These are phyloP conservation scores for Cordyceps fumosorosea DNA, from an alignment of 2,329 filamentous ascomycete species.

Conservation along the genomic window DNA sequence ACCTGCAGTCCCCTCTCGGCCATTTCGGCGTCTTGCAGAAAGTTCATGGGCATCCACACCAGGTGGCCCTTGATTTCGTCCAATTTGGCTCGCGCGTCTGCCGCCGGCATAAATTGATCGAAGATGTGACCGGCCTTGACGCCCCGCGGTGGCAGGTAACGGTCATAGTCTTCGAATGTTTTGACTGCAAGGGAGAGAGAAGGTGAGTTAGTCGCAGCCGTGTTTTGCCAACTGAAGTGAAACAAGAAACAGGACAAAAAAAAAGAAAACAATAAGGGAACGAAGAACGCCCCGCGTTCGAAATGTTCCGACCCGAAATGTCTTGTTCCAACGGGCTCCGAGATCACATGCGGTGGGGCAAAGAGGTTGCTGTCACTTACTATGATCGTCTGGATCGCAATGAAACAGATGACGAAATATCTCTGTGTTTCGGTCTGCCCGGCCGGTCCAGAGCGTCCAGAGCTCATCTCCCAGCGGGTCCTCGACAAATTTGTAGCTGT, in stretches of 20 bases:
- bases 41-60: constrained; percentile 92
- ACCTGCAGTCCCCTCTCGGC: constrained; percentile 82
- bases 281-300: neutral
- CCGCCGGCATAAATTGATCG: constrained; percentile 66
- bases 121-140: constrained; percentile 82
- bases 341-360: neutral
- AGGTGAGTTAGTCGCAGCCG: neutral
- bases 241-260: neutral
- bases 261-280: too few species aligned
- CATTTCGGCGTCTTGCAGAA: constrained; percentile 78
- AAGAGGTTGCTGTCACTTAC: constrained; percentile 33
- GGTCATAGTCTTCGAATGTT: constrained; percentile 85
- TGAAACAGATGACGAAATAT: constrained; percentile 78
- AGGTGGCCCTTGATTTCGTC: constrained; percentile 79
- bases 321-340: neutral
- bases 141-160: constrained; percentile 62
- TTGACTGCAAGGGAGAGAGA: constrained; percentile 48
- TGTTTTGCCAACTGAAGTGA: too few species aligned
- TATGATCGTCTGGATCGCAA: constrained; percentile 81
- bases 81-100: constrained; percentile 68
- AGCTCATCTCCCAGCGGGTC: constrained; percentile 65
- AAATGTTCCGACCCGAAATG: constrained; percentile 10
- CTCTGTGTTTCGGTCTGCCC: constrained; percentile 64
- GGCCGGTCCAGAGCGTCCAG: constrained; percentile 61
- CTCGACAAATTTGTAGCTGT: constrained; percentile 57